Evolutionary conservation across 1,284 basidiomycete genomes (phyloP).

Genomic region (Irpex lacteus): DNA sequence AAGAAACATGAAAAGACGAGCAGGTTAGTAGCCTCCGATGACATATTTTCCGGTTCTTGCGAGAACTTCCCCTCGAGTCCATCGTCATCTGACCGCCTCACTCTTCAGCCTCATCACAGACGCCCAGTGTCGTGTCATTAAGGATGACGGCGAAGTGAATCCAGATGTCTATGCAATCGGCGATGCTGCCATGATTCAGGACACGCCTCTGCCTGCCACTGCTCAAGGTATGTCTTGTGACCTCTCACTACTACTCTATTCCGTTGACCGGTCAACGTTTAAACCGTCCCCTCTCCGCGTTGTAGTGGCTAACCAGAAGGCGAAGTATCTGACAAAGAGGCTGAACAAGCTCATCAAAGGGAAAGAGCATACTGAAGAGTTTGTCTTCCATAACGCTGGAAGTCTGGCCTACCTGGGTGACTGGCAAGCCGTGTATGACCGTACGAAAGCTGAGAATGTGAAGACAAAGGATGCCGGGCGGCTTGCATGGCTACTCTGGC

Average conservation of each 20-base stretch:
- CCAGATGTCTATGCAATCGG: slow-evolving; percentile 83
- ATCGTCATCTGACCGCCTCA: background rate
- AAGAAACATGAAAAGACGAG: slow-evolving; percentile 62
- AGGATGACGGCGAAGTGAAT: slow-evolving; percentile 55
- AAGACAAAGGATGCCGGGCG: slow-evolving; percentile 67
- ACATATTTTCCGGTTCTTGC: background rate
- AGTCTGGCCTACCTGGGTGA: slow-evolving; percentile 81
- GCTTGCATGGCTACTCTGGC: slow-evolving; percentile 78
- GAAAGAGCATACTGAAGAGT: slow-evolving; percentile 40
- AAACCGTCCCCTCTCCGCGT: slow-evolving; percentile 1
- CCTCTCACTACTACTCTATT: slow-evolving; percentile 4
- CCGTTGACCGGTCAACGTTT: background rate
- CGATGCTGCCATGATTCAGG: slow-evolving; percentile 66
- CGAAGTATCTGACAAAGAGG: slow-evolving; percentile 67
- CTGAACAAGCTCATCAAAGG: slow-evolving; percentile 61
- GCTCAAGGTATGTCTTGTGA: slow-evolving; percentile 59
- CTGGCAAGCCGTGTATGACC: slow-evolving; percentile 79
- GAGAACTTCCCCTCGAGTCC: background rate
- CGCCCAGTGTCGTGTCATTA: slow-evolving; percentile 59
- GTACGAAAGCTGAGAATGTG: slow-evolving; percentile 47
- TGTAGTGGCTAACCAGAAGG: slow-evolving; percentile 80
- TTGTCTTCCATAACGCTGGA: slow-evolving; percentile 71
- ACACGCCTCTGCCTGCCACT: slow-evolving; percentile 74
- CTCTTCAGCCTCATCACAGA: slow-evolving; percentile 56
- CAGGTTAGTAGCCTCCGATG: slow-evolving; percentile 38